These are phyloP conservation scores for Hemerocallis citrina DNA, from an alignment of 106 monocot species.

Conservation along the genomic window DNA sequence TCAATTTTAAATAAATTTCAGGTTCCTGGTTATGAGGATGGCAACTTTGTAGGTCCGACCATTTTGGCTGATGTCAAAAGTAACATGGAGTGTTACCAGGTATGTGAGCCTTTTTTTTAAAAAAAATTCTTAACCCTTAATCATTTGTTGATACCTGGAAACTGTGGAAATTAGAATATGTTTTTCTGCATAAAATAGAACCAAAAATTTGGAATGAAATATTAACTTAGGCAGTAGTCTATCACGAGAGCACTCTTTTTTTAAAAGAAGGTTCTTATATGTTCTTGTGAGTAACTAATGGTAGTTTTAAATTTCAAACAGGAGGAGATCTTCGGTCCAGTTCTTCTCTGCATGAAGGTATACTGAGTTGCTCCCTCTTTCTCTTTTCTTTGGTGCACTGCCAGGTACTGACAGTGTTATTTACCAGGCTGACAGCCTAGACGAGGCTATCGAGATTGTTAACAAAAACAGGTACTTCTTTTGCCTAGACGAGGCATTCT, in stretches of 20 bases:
- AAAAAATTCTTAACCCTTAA: not conserved
- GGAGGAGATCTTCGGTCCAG: slow-evolving; percentile 99
- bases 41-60: slow-evolving; percentile 96
- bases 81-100: slow-evolving; percentile 95
- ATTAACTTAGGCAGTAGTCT: not conserved
- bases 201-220: not conserved
- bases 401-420: not conserved
- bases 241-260: not conserved
- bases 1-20: slow-evolving; percentile 16
- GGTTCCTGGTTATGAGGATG: slow-evolving; percentile 81
- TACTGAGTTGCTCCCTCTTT: not conserved
- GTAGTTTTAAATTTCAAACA: slow-evolving; percentile 22
- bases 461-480: slow-evolving; percentile 73
- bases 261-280: not conserved
- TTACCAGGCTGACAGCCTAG: slow-evolving; percentile 73
- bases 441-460: slow-evolving; percentile 80
- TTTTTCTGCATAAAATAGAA: not conserved
- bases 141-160: not conserved
- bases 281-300: not conserved
- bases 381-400: not conserved
- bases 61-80: slow-evolving; percentile 67
- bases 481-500: not conserved
- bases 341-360: slow-evolving; percentile 96
- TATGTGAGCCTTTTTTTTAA: slow-evolving; percentile 12
- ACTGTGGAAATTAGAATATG: not conserved